Base-by-base conservation (phyloP, 2,329 filamentous ascomycete genomes). In the Aaosphaeria arxii region DNA sequence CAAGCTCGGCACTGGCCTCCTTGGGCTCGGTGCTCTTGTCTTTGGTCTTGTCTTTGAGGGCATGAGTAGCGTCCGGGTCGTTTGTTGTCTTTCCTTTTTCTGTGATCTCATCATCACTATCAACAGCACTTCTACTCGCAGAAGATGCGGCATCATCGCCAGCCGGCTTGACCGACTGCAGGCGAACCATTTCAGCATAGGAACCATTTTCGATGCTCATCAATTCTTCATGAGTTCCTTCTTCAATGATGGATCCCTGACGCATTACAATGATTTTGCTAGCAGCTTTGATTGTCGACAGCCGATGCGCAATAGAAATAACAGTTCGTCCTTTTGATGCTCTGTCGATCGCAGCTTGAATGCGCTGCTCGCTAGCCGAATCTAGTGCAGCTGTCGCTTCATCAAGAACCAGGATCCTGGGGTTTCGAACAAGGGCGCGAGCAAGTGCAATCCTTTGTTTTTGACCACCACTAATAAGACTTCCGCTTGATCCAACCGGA, bases 371-470 rank as follows among this genome's bases (percentile, higher is more conserved):
- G 42, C 76, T 82, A 2, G 74, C 74, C 11, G 81, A 82, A 58
- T 86, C 83, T 0, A 86, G 71, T 1, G 82, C 76, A 1, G 81
- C 77, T 1, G 83, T 86, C 2, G 82, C 82, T 58, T 86, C 83
- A 40, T 86, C 83, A 2, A 85, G 70, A 7, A 86, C 72, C 3
- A 85, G 69, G 6, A 86, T 77, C 43, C 72, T 72, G 2, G 82
- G 82, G 41, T 84, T 74, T 4, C 77, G 72, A 30, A 85, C 76
- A 11, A 86, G 66, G 5, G 69, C 69, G 13, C 82, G 71, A 1
- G 83, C 82, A 5, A 85, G 71, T 6, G 81, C 80, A 45, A 86
- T 72, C 5, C 82, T 73, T 57, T 86, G 83, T 44, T 80, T 76
- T 58, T 86, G 82, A 1, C 71, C 73, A 46, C 82, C 82, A 42